Conservation (phyloP, 257 asterid genomes). For the Hygrophila difformis region DNA sequence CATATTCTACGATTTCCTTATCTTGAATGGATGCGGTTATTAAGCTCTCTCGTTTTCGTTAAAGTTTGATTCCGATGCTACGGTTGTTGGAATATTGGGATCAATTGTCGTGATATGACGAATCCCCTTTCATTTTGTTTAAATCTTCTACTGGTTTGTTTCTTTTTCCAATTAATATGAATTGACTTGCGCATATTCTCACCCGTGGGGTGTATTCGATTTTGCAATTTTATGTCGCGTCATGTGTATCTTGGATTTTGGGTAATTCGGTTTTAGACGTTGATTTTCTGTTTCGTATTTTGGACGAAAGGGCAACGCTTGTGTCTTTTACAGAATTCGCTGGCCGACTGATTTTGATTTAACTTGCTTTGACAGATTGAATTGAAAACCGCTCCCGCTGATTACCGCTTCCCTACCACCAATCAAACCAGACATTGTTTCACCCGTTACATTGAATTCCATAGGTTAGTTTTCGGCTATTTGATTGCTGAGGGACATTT, state of each 20-base stretch:
- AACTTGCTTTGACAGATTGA: constrained; percentile 44
- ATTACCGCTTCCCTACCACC: constrained; percentile 94
- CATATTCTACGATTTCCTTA: no score
- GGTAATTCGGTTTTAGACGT: background rate
- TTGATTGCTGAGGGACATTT: background rate
- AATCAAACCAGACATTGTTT: constrained; percentile 93
- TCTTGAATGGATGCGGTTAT: no score
- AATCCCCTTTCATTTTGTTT: no score
- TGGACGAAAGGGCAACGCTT: background rate
- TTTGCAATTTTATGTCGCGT: no score
- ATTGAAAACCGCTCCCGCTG: constrained; percentile 88
- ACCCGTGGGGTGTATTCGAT: no score
- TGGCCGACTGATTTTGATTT: background rate
- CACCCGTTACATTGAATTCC: constrained; percentile 90
- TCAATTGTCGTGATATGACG: no score
- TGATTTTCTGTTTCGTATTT: background rate
- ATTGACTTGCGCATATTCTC: no score
- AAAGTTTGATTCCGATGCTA: no score
- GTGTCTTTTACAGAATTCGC: background rate
- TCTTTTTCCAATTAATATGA: no score
- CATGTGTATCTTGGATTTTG: background rate
- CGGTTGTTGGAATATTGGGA: no score
- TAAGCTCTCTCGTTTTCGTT: no score
- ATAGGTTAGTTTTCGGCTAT: constrained; percentile 35
- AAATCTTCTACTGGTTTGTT: no score